Evolutionary conservation across 139 green algal species (phyloP), one percentile per base, ranked within the genome.

Genomic region (Chlorella ohadii): DNA sequence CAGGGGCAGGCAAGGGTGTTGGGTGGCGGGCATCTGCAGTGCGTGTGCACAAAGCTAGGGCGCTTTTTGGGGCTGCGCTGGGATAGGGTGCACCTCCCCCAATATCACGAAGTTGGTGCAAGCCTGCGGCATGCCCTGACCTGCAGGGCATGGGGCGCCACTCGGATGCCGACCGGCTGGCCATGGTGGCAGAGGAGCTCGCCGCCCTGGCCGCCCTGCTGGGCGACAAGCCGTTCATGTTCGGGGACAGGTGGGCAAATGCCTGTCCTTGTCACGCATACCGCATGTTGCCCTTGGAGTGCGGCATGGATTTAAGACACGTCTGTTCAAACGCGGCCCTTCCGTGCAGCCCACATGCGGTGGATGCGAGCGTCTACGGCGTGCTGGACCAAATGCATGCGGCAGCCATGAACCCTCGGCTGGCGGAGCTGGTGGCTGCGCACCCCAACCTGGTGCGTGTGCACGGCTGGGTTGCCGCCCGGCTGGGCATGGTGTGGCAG

Each of bases 81-180:
- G n/a, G n/a, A n/a, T n/a, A n/a, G n/a, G n/a, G n/a, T n/a, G n/a
- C n/a, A n/a, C n/a, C n/a, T n/a, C n/a, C n/a, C n/a, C n/a, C n/a
- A n/a, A n/a, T n/a, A n/a, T n/a, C n/a, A n/a, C n/a, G n/a, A n/a
- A n/a, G n/a, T n/a, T n/a, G n/a, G n/a, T n/a, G n/a, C n/a, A n/a
- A n/a, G n/a, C n/a, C n/a, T n/a, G n/a, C n/a, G n/a, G n/a, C n/a
- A n/a, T n/a, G n/a, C n/a, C n/a, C n/a, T n/a, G n/a, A n/a, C 27
- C 16, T 70, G 63, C 63, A 70, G 73, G 73, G 73, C n/a, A 66
- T 67, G 47, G 73, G 47, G 31, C 73, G 73, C 44, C 73, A 66
- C 47, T 39, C 38, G 23, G 73, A 31, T 15, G 47, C 17, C 9
- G 73, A 79, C 51, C 39, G 31, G n/a, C 27, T 41, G 73, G 51